Conservation (phyloP, 345 rosid genomes). For the Salix udensis region DNA sequence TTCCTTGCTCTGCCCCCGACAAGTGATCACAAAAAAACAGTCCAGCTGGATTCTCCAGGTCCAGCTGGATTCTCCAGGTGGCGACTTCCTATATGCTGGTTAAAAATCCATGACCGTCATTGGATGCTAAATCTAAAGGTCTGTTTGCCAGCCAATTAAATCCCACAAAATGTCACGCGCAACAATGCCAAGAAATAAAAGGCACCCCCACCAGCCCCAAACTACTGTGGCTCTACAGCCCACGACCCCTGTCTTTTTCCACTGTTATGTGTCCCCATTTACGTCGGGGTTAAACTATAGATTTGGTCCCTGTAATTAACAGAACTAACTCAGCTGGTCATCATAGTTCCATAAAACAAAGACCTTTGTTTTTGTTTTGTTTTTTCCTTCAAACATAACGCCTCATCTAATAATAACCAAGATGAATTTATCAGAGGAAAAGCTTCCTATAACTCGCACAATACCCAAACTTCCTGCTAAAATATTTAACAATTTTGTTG, state of each 20-base stretch:
- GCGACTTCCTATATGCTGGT: neutral
- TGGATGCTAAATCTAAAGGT: slow-evolving; percentile 4
- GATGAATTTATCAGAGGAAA: too few relatives aligned
- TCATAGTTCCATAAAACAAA: neutral
- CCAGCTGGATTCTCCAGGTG: slow-evolving; percentile 15
- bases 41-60: slow-evolving; percentile 12
- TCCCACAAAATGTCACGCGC: neutral
- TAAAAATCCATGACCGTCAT: neutral
- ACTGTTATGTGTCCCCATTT: too few relatives aligned
- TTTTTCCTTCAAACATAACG: too few relatives aligned
- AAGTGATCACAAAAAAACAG: neutral
- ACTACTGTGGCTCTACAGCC: neutral
- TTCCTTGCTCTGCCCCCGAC: neutral
- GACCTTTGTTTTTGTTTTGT: too few relatives aligned
- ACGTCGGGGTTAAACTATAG: too few relatives aligned
- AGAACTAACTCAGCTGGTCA: too few relatives aligned
- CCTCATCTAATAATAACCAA: too few relatives aligned
- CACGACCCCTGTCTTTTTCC: neutral
- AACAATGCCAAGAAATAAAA: neutral
- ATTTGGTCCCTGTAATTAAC: neutral
- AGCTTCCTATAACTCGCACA: too few relatives aligned
- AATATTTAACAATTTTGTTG: too few relatives aligned
- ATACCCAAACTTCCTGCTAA: too few relatives aligned
- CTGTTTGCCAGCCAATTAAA: neutral
- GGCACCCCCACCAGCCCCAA: neutral